A percentile compares a stretch with the other conserved stretches of the same genome.
Conservation (phyloP, 805 yeast genomes). For the Wickerhamiella domercqiae region DNA sequence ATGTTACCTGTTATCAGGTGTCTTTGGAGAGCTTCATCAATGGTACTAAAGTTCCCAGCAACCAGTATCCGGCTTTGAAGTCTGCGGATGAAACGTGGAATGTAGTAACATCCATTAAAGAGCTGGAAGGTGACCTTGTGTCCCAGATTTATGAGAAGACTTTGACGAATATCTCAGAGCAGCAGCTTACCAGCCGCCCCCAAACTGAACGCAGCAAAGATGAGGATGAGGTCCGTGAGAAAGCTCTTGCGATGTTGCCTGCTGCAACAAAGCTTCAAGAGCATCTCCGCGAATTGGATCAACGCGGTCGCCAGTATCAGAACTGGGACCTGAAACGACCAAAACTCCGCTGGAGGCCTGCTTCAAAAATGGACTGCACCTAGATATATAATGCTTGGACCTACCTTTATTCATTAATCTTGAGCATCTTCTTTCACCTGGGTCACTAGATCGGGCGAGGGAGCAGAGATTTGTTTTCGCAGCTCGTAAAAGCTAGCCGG, state of each 20-base stretch:
- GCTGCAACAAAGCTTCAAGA: slow-evolving; percentile 18
- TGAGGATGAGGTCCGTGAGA: slow-evolving; percentile 17
- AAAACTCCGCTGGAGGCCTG: slow-evolving; percentile 5
- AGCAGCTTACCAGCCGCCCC: slow-evolving; percentile 19
- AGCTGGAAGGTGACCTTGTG: slow-evolving; percentile 2
- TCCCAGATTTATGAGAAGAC: slow-evolving; percentile 15
- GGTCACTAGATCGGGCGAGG: slow-evolving; percentile 5
- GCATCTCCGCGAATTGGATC: slow-evolving; percentile 21
- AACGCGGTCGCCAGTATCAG: slow-evolving; percentile 20
- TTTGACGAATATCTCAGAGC: slow-evolving; percentile 19
- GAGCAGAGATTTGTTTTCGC: slow-evolving; percentile 6
- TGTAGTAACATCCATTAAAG: slow-evolving; percentile 19
- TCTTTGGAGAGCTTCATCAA: slow-evolving; percentile 14
- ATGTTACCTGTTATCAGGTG: slow-evolving; percentile 14
- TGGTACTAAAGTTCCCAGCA: slow-evolving; percentile 13
- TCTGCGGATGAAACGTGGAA: slow-evolving; percentile 25
- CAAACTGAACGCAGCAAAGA: slow-evolving; percentile 13
- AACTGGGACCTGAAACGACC: slow-evolving; percentile 14
- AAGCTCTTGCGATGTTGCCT: slow-evolving; percentile 16
- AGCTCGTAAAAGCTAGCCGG: slow-evolving; percentile 14
- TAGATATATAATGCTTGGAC: background rate
- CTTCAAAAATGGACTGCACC: background rate
- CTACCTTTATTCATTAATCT: slow-evolving; percentile 1
- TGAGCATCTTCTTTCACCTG: slow-evolving; percentile 4
- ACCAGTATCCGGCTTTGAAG: slow-evolving; percentile 20